Conservation (phyloP, 2,329 filamentous ascomycete species). For the Xylariales sp. region DNA sequence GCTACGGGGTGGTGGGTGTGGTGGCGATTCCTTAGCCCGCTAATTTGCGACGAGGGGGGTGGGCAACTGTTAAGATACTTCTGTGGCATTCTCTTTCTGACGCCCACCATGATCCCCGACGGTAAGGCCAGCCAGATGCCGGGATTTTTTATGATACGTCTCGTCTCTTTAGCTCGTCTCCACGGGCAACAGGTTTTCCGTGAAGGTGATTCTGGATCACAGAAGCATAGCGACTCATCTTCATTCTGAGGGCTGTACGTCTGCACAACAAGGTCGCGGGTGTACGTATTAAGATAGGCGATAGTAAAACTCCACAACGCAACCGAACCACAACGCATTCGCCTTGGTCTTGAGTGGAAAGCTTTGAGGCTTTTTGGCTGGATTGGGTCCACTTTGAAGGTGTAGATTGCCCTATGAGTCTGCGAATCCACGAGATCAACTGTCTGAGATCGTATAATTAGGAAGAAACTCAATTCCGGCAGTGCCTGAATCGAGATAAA, state of each 20-base stretch:
- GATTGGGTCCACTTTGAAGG: conserved; percentile 69
- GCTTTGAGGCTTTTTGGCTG: conserved; percentile 69
- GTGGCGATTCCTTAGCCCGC: conserved; percentile 48
- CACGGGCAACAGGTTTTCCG: conserved; percentile 62
- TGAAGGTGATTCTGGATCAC: conserved; percentile 55
- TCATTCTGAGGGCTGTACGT: conserved; percentile 68
- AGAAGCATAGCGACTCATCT: conserved; percentile 68
- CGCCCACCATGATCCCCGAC: conserved; percentile 71
- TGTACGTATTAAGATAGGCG: conserved; percentile 69
- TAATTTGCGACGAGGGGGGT: conserved; percentile 37
- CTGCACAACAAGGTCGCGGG: conserved; percentile 72
- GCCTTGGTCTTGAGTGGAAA: conserved; percentile 64
- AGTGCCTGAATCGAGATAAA: conserved; percentile 69
- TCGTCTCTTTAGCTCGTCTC: conserved; percentile 63
- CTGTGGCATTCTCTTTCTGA: conserved; percentile 60
- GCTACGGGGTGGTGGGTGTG: conserved; percentile 37
- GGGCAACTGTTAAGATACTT: conserved; percentile 41
- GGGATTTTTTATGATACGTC: conserved; percentile 68
- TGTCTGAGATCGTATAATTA: conserved; percentile 67
- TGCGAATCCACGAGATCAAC: conserved; percentile 72
- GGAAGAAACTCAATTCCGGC: conserved; percentile 67
- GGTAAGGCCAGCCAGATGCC: conserved; percentile 73
- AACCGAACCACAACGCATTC: conserved; percentile 64
- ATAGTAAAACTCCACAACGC: conserved; percentile 73
- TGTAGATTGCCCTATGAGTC: conserved; percentile 67